Percentiles rank a stretch among this genome's conserved stretches.
Conservation (phyloP, 768 basidiomycete species). For the Rhodotorula graminis region DNA sequence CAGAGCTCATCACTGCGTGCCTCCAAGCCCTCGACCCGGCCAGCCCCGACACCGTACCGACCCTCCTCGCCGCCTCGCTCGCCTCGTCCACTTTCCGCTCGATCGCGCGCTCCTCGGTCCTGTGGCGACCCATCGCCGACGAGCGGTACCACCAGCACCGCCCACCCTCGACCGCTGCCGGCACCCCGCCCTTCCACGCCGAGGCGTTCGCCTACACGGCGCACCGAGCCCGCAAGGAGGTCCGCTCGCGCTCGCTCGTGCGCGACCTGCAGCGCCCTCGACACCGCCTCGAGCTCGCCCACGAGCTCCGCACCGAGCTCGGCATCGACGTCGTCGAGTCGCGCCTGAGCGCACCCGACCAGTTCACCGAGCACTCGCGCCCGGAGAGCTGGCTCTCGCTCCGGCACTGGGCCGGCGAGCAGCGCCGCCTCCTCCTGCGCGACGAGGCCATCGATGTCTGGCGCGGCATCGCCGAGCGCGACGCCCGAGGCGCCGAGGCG, state of each 20-base stretch:
- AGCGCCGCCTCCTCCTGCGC: not conserved
- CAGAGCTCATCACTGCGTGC: constrained; percentile 17
- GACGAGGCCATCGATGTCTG: constrained; percentile 22
- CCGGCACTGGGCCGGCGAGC: constrained; percentile 10
- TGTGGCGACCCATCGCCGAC: constrained; percentile 12
- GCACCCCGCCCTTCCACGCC: no score
- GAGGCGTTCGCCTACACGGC: not conserved
- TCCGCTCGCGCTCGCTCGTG: not conserved
- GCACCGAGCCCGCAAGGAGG: not conserved
- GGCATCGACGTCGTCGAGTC: constrained; percentile 19
- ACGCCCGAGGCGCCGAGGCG: not conserved
- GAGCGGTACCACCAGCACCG: not conserved
- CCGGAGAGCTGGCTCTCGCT: constrained; percentile 12
- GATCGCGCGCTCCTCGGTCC: not conserved
- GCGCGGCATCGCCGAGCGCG: constrained; percentile 8
- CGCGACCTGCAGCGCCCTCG: constrained; percentile 6
- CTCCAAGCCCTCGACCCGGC: not conserved
- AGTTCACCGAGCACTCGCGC: not conserved
- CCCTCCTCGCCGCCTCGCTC: constrained; percentile 16
- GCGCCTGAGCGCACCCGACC: not conserved
- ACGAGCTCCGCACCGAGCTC: constrained; percentile 1
- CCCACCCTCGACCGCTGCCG: not conserved
- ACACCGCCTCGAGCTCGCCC: not conserved
- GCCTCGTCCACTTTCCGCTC: not conserved
- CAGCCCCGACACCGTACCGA: constrained; percentile 1